A percentile compares a stretch with the other conserved stretches of the same genome.
These are phyloP conservation scores for Pseudogymnoascus sp. DNA, from an alignment of 2,329 filamentous ascomycete genomes.

Conservation along the genomic window DNA sequence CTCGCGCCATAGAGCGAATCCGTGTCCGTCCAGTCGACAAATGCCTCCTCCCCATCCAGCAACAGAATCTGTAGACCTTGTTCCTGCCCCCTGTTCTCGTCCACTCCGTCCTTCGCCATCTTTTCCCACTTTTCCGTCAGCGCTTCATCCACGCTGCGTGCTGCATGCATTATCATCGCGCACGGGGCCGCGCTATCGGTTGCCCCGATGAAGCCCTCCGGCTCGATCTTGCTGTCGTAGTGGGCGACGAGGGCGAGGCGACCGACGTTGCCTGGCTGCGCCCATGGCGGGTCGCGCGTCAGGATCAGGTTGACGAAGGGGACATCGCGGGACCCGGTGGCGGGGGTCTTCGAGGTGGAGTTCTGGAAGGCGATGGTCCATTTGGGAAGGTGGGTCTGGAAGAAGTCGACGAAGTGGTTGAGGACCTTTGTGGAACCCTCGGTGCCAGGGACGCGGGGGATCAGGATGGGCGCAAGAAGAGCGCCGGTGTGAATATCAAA, in stretches of 20 bases:
- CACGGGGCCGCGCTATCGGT: conserved; percentile 91
- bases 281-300: conserved; percentile 80
- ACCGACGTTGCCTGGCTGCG: conserved; percentile 63
- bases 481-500: conserved; percentile 71
- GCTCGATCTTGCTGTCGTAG: conserved; percentile 78
- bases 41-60: conserved; percentile 92
- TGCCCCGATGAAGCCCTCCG: conserved; percentile 83
- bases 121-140: conserved; percentile 74
- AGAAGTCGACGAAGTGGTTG: conserved; percentile 78
- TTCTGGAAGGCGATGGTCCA: conserved; percentile 86
- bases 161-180: conserved; percentile 84
- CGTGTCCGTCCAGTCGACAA: conserved; percentile 64
- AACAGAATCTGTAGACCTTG: conserved; percentile 79
- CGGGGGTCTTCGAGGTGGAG: conserved; percentile 75
- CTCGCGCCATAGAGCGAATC: conserved; percentile 87
- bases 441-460: conserved; percentile 82
- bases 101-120: conserved; percentile 54
- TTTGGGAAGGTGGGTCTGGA: conserved; percentile 60
- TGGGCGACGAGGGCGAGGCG: conserved; percentile 84
- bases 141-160: conserved; percentile 69
- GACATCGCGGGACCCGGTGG: conserved; percentile 59
- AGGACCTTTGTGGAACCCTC: conserved; percentile 65
- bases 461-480: conserved; percentile 78
- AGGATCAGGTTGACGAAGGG: conserved; percentile 85
- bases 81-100: conserved; percentile 21